These are phyloP conservation scores for Pilobolus umbonatus DNA, from an alignment of 192 early-diverging fungal genomes.

Conservation along the genomic window DNA sequence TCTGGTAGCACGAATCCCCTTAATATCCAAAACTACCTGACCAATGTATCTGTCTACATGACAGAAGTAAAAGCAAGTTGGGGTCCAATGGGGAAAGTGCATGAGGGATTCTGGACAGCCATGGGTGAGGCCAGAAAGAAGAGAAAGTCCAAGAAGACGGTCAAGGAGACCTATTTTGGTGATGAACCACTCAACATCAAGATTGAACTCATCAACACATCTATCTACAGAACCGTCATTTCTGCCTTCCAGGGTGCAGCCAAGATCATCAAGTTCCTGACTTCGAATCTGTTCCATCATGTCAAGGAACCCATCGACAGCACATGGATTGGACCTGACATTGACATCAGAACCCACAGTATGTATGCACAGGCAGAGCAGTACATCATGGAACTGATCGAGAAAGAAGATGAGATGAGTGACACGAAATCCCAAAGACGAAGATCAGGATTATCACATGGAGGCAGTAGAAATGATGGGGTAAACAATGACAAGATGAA, in stretches of 20 bases:
- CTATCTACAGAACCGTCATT: constrained; percentile 38
- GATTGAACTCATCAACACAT: constrained; percentile 43
- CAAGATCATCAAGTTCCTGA: constrained; percentile 36
- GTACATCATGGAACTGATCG: constrained; percentile 23
- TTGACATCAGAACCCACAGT: constrained; percentile 33
- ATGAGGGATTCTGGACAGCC: constrained; percentile 48
- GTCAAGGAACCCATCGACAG: constrained; percentile 47
- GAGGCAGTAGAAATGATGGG: too few relatives aligned
- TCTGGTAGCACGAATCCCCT: constrained; percentile 40
- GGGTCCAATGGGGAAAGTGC: constrained; percentile 39
- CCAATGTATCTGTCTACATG: constrained; percentile 31
- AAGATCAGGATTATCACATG: constrained; percentile 9
- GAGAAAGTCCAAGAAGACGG: constrained; percentile 4
- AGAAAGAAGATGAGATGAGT: not conserved
- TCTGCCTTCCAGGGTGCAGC: constrained; percentile 38
- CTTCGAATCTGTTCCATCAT: constrained; percentile 37
- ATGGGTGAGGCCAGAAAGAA: constrained; percentile 31
- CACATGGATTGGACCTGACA: constrained; percentile 37
- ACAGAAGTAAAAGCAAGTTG: constrained; percentile 18
- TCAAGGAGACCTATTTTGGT: constrained; percentile 1
- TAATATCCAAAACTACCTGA: constrained; percentile 48
- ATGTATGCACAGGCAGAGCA: constrained; percentile 43
- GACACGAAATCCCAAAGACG: not conserved
- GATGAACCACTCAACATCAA: not conserved
- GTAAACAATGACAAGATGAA: constrained; percentile 8